phyloP scores from a whole-genome alignment of 495 filamentous ascomycete species.

The Astrocystis sublimbata region DNA sequence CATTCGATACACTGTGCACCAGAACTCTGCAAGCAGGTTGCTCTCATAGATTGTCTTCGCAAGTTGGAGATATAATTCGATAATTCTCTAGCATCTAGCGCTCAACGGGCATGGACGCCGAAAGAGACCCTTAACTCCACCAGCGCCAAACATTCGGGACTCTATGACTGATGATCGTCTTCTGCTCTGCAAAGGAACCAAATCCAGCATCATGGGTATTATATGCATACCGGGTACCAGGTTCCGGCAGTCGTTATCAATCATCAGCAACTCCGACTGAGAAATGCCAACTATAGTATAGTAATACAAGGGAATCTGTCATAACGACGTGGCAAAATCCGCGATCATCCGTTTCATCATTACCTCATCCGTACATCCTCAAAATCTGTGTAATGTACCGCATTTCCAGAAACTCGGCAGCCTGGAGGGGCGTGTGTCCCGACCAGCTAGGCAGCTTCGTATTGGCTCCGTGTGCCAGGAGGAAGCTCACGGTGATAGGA shows the following conservation, averaged over 20 bases:
- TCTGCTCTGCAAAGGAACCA: too few species aligned
- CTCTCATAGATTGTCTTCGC: too few species aligned
- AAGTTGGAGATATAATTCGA: too few species aligned
- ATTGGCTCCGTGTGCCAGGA: conserved; percentile 19
- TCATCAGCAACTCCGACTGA: conserved; percentile 5
- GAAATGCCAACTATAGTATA: conserved; percentile 5
- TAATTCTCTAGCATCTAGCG: too few species aligned
- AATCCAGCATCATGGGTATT: too few species aligned
- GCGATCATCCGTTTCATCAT: conserved; percentile 4
- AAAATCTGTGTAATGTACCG: conserved; percentile 20
- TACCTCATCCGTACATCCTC: conserved; percentile 18
- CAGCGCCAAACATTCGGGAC: too few species aligned
- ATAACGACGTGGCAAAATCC: conserved; percentile 7
- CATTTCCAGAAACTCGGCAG: conserved; percentile 13
- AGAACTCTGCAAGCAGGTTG: too few species aligned
- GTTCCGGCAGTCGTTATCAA: background rate
- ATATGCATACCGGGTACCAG: background rate
- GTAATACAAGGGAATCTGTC: conserved; percentile 12
- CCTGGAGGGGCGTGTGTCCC: conserved; percentile 20
- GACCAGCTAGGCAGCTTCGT: conserved; percentile 21
- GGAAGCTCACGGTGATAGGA: conserved; percentile 20
- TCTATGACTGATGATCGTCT: too few species aligned
- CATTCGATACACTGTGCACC: too few species aligned
- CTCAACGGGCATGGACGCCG: too few species aligned
- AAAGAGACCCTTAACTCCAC: too few species aligned